These are phyloP conservation scores for Chernovozyma sophiae-reginae DNA, from an alignment of 1,139 yeast genomes.

Conservation along the genomic window DNA sequence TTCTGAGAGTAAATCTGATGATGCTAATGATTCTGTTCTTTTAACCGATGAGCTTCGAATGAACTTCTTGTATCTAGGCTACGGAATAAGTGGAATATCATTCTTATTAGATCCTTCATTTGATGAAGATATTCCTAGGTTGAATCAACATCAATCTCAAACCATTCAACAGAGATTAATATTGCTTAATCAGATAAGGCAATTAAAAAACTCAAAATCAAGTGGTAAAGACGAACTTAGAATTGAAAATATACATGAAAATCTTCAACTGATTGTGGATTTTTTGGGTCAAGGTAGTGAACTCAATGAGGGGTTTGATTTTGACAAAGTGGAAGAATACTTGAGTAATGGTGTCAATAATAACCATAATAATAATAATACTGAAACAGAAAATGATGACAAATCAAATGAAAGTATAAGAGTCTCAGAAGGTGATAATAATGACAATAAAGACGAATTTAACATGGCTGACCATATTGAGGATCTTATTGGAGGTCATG, in stretches of 20 bases:
- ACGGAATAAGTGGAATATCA: conserved; percentile 71
- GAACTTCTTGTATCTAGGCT: conserved; percentile 54
- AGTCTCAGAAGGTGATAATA: conserved; percentile 1
- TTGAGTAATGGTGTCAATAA: background rate
- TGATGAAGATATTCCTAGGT: conserved; percentile 42
- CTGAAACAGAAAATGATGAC: conserved; percentile 9
- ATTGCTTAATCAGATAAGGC: conserved; percentile 32
- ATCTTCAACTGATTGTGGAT: conserved; percentile 36
- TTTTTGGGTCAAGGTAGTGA: conserved; percentile 27
- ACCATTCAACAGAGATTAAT: conserved; percentile 33
- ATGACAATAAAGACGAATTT: background rate
- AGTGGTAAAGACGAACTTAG: conserved; percentile 22
- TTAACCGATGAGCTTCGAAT: conserved; percentile 50
- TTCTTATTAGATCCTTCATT: conserved; percentile 68
- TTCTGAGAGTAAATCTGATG: conserved; percentile 14
- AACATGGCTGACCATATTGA: background rate
- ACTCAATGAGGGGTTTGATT: conserved; percentile 15
- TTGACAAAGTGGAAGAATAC: conserved; percentile 13
- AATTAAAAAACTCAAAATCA: conserved; percentile 10
- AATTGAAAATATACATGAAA: conserved; percentile 32
- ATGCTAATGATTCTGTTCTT: conserved; percentile 18
- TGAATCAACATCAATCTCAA: conserved; percentile 28
- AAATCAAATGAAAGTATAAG: background rate
- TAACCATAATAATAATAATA: conserved; percentile 16
- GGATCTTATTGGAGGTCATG: conserved; percentile 3